Percentiles rank a stretch among this genome's conserved stretches.
These are phyloP conservation scores for Corynascus novoguineensis DNA, from an alignment of 495 filamentous ascomycete species.

Conservation along the genomic window DNA sequence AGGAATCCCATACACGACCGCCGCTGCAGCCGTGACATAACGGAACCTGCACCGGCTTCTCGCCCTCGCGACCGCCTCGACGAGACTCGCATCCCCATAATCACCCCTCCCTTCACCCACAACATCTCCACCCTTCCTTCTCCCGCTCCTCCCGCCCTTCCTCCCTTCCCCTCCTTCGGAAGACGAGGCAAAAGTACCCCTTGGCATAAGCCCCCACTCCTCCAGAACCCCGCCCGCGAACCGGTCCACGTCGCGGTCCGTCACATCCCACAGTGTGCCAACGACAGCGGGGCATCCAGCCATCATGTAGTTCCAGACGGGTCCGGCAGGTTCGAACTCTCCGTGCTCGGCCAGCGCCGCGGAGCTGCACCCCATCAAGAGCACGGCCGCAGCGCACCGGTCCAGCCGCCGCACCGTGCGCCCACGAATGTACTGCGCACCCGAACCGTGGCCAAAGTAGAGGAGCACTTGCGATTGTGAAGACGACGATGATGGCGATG, in stretches of 20 bases:
- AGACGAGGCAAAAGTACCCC: constrained; percentile 34
- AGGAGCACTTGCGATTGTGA: constrained; percentile 70
- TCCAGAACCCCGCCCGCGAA: constrained; percentile 72
- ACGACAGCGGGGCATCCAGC: constrained; percentile 79
- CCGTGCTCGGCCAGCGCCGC: constrained; percentile 73
- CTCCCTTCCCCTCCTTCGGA: constrained; percentile 20
- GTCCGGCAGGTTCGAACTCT: constrained; percentile 83
- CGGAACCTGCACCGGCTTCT: constrained; percentile 71
- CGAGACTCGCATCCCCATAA: constrained; percentile 44
- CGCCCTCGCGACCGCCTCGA: constrained; percentile 71
- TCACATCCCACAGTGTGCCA: constrained; percentile 94
- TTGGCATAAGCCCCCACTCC: constrained; percentile 70
- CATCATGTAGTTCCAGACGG: constrained; percentile 83
- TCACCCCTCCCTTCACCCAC: constrained; percentile 13
- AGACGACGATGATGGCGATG: too few relatives aligned
- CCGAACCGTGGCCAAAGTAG: constrained; percentile 94
- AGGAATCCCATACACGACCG: constrained; percentile 91
- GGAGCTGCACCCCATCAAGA: constrained; percentile 89
- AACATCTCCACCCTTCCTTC: constrained; percentile 24
- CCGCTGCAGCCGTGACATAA: constrained; percentile 88
- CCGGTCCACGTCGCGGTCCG: constrained; percentile 91
- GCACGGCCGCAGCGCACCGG: constrained; percentile 59
- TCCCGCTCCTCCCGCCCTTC: constrained; percentile 22
- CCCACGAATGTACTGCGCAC: constrained; percentile 85
- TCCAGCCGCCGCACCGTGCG: constrained; percentile 72